Evolutionary conservation across 768 basidiomycete species (phyloP), one percentile per base, ranked within the genome.

Genomic region (Kwoniella dendrophila): DNA sequence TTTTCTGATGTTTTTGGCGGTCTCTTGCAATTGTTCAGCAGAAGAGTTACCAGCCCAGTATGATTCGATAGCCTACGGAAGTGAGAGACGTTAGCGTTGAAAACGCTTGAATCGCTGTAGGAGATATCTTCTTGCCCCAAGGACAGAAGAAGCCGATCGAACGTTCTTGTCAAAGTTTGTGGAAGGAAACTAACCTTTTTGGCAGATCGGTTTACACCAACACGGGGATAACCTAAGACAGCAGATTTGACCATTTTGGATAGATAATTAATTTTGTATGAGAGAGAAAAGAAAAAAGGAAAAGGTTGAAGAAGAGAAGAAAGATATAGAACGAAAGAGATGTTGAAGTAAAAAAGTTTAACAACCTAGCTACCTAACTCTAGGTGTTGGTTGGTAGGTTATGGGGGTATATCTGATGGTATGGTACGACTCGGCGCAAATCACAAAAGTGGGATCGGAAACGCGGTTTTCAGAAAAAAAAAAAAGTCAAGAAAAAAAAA

Each of bases 41-140:
- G 88, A 85, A 78, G 87, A 83, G 81, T 95, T 97, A 80, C 90
- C 89, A 32, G 85, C 91, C 96, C 96, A 99, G 84, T 98, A 97
- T 59, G 92, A 89, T 82, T 98, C 95, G 75, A 96, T 90, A 69
- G 93, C 92, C 84, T 97, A 47, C 26, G 22, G 36, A 36, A n/a
- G 54, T 43, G 30, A 18, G 44, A 32, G 36, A 38, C 8, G 44
- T 58, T 34, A 58, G 56, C 45, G 1, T 8, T 36, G n/a, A 20
- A 30, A 8, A 10, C 22, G 36, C 20, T 12, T 16, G 0, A 36
- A 43, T 48, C 22, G 44, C 26, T 20, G 10, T 20, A 10, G 33
- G 4, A 50, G 10, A 4, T 11, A 29, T 12, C 18, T 29, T 33
- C 14, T 29, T 14, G 36, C n/a, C n/a, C n/a, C 52, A 14, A 27